Evolutionary conservation across 768 basidiomycete genomes (phyloP).

Genomic region (Leccinum incarnatum): DNA sequence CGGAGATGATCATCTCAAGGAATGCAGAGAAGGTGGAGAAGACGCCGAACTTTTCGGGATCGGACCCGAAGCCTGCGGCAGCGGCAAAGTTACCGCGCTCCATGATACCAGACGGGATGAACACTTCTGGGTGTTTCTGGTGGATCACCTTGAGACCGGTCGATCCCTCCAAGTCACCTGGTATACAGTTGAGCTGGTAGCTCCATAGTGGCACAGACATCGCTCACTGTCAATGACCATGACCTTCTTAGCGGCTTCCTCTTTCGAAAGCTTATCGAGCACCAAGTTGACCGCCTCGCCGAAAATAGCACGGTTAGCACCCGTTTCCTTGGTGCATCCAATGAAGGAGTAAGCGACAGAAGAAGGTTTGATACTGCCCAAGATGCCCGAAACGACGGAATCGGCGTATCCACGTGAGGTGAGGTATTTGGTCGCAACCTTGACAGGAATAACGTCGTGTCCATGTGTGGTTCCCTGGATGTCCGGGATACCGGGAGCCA

Average conservation of each 20-base stretch:
- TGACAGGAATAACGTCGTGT: slow-evolving; percentile 84
- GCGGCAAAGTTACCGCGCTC: slow-evolving; percentile 82
- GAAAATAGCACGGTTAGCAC: slow-evolving; percentile 80
- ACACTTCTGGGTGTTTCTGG: slow-evolving; percentile 87
- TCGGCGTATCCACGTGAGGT: slow-evolving; percentile 55
- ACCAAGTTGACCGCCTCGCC: slow-evolving; percentile 82
- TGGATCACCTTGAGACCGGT: slow-evolving; percentile 87
- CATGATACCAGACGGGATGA: slow-evolving; percentile 83
- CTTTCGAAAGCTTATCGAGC: slow-evolving; percentile 69
- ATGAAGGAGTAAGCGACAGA: slow-evolving; percentile 56
- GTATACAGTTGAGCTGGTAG: neutral
- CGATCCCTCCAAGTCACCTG: slow-evolving; percentile 84
- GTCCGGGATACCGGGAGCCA: slow-evolving; percentile 68
- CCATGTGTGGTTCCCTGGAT: slow-evolving; percentile 80
- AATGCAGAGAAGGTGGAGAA: slow-evolving; percentile 92
- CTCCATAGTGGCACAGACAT: neutral
- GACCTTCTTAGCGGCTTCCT: slow-evolving; percentile 75
- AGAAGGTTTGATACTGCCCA: slow-evolving; percentile 61
- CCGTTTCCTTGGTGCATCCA: slow-evolving; percentile 71
- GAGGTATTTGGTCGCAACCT: slow-evolving; percentile 76
- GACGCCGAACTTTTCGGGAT: slow-evolving; percentile 76
- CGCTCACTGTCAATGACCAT: slow-evolving; percentile 81
- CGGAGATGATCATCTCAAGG: slow-evolving; percentile 87
- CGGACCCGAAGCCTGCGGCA: slow-evolving; percentile 86
- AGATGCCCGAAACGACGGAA: slow-evolving; percentile 47